phyloP scores from a whole-genome alignment of 352 stramenopile species.

The Thalassiosira livingstoniorum region DNA sequence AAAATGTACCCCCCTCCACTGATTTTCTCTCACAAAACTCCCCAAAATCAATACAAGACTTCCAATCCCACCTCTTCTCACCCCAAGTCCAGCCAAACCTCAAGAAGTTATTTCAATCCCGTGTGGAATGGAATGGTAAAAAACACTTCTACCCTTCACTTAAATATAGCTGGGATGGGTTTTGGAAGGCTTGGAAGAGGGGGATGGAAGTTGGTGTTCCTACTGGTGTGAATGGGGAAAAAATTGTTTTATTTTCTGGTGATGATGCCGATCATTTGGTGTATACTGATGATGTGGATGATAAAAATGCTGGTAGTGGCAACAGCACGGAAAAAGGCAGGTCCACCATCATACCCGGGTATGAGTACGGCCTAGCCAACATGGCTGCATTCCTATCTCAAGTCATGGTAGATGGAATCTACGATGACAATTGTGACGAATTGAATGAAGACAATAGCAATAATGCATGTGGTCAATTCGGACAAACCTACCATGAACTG shows the following conservation, averaged over 20 bases:
- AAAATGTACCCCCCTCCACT: slow-evolving; percentile 15
- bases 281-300: neutral
- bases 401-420: slow-evolving; percentile 48
- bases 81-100: slow-evolving; percentile 25
- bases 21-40: slow-evolving; percentile 48
- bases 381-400: slow-evolving; percentile 48
- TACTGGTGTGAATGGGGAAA: neutral
- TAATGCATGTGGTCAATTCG: slow-evolving; percentile 48
- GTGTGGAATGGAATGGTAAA: slow-evolving; percentile 18
- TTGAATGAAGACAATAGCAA: neutral
- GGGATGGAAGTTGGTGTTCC: slow-evolving; percentile 31
- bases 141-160: slow-evolving; percentile 28
- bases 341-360: slow-evolving; percentile 10
- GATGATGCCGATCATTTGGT: slow-evolving; percentile 26
- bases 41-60: slow-evolving; percentile 25
- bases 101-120: slow-evolving; percentile 44
- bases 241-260: slow-evolving; percentile 27
- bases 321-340: neutral
- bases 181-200: slow-evolving; percentile 53
- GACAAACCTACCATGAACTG: slow-evolving; percentile 27
- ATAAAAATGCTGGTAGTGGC: neutral
- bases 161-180: slow-evolving; percentile 46
- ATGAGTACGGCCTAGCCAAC: slow-evolving; percentile 50
- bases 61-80: slow-evolving; percentile 50
- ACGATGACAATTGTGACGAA: slow-evolving; percentile 38